Evolutionary conservation across 768 basidiomycete species (phyloP).

Genomic region (Boletus subcaerulescens): DNA sequence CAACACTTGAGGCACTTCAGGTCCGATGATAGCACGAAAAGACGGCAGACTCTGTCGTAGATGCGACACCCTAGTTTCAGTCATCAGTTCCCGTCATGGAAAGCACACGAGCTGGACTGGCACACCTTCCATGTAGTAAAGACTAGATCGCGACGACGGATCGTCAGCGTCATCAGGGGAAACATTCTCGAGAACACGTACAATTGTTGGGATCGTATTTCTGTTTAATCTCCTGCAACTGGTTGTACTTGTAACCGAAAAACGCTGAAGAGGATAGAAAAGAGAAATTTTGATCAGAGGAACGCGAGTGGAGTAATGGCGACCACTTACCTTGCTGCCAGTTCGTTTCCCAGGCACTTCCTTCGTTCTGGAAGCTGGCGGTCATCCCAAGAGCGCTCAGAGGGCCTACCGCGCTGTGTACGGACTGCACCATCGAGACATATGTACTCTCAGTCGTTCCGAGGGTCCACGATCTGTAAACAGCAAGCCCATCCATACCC

Average conservation of each 20-base stretch:
- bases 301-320: too few species aligned
- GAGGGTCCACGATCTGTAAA: constrained; percentile 13
- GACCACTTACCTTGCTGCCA: constrained; percentile 12
- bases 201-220: constrained; percentile 14
- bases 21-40: constrained; percentile 2
- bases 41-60: not conserved
- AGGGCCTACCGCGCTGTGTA: constrained; percentile 5
- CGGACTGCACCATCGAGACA: not conserved
- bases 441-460: constrained; percentile 1
- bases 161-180: not conserved
- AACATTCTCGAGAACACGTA: not conserved
- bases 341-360: constrained; percentile 8
- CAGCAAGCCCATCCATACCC: not conserved
- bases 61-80: constrained; percentile 4
- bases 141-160: constrained; percentile 1
- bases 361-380: constrained; percentile 21
- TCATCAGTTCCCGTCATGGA: not conserved
- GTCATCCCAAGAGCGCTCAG: constrained; percentile 11
- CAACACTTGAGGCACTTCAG: too few species aligned
- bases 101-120: too few species aligned
- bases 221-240: constrained; percentile 9
- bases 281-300: too few species aligned
- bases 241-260: constrained; percentile 19
- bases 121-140: constrained; percentile 14
- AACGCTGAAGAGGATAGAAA: constrained; percentile 4